phyloP scores from a whole-genome alignment of 1,284 basidiomycete genomes.

The Cryptococcus sp. region DNA sequence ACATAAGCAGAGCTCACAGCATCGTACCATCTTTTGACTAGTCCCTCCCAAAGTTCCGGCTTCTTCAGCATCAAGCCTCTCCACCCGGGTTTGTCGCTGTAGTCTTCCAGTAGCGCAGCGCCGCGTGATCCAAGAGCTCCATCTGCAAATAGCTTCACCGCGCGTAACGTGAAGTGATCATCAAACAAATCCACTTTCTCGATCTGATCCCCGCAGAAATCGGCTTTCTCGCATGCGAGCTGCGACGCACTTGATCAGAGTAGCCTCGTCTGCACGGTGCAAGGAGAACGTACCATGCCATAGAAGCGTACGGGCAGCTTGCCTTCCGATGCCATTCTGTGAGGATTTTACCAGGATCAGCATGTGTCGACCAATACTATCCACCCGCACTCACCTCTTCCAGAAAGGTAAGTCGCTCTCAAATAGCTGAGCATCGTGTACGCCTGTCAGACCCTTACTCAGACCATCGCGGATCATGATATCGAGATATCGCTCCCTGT shows the following conservation, averaged over 20 bases:
- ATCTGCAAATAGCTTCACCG: slow-evolving; percentile 76
- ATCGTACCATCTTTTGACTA: slow-evolving; percentile 67
- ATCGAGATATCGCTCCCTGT: slow-evolving; percentile 65
- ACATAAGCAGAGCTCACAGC: slow-evolving; percentile 59
- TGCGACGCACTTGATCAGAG: slow-evolving; percentile 5
- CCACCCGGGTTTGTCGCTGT: slow-evolving; percentile 72
- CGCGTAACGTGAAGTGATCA: slow-evolving; percentile 67
- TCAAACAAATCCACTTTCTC: slow-evolving; percentile 61
- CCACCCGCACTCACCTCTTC: slow-evolving; percentile 57
- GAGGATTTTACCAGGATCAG: no score
- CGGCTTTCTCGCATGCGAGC: slow-evolving; percentile 55
- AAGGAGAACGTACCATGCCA: slow-evolving; percentile 64
- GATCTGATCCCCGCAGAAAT: slow-evolving; percentile 67
- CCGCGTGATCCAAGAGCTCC: slow-evolving; percentile 90
- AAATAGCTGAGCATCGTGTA: slow-evolving; percentile 74
- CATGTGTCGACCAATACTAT: no score
- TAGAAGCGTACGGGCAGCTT: slow-evolving; percentile 67
- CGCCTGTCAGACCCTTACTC: slow-evolving; percentile 71
- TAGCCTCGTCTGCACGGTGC: not conserved
- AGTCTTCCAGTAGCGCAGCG: slow-evolving; percentile 81
- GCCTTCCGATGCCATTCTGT: slow-evolving; percentile 64
- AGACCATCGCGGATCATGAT: slow-evolving; percentile 68
- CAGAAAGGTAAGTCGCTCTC: slow-evolving; percentile 66
- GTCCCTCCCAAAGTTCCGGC: slow-evolving; percentile 59
- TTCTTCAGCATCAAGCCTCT: slow-evolving; percentile 68